A percentile compares a stretch with the other conserved stretches of the same genome.
phyloP scores from a whole-genome alignment of 1,284 basidiomycete genomes.

The Moniliophthora roreri region DNA sequence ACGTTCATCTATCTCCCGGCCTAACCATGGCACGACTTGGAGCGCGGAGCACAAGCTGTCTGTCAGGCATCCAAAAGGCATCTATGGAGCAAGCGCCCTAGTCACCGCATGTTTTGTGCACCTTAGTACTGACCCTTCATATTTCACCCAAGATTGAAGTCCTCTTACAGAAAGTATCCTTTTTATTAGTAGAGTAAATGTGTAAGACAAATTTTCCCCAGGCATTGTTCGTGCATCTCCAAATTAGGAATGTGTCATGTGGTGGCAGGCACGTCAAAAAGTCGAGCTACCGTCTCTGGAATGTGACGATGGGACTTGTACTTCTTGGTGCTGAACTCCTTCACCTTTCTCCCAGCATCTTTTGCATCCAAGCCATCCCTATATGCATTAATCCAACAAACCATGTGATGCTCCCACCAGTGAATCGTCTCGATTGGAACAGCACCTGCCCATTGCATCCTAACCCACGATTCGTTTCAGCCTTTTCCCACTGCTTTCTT shows the following conservation, averaged over 20 bases:
- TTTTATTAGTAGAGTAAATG: not conserved
- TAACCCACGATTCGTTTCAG: constrained; percentile 5
- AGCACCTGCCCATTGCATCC: not conserved
- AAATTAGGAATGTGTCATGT: not conserved
- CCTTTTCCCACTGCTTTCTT: constrained; percentile 10
- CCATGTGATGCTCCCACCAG: constrained; percentile 28
- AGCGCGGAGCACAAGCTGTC: no score
- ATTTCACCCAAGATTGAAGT: not conserved
- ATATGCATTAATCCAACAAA: constrained; percentile 29
- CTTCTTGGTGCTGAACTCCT: constrained; percentile 24
- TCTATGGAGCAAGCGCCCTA: constrained; percentile 10
- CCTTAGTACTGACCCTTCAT: not conserved
- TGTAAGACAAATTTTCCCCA: constrained; percentile 9
- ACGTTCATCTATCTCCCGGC: no score
- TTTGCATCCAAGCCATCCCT: constrained; percentile 17
- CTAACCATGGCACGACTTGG: no score
- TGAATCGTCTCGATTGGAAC: constrained; percentile 22
- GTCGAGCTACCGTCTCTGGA: constrained; percentile 22
- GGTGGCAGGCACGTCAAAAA: constrained; percentile 17
- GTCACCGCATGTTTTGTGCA: constrained; percentile 7
- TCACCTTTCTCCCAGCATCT: constrained; percentile 24
- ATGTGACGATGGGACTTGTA: constrained; percentile 27
- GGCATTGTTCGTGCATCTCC: not conserved
- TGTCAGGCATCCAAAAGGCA: no score
- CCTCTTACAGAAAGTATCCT: constrained; percentile 7